Conservation (phyloP, 2,329 filamentous ascomycete species). For the Diplodia corticola region DNA sequence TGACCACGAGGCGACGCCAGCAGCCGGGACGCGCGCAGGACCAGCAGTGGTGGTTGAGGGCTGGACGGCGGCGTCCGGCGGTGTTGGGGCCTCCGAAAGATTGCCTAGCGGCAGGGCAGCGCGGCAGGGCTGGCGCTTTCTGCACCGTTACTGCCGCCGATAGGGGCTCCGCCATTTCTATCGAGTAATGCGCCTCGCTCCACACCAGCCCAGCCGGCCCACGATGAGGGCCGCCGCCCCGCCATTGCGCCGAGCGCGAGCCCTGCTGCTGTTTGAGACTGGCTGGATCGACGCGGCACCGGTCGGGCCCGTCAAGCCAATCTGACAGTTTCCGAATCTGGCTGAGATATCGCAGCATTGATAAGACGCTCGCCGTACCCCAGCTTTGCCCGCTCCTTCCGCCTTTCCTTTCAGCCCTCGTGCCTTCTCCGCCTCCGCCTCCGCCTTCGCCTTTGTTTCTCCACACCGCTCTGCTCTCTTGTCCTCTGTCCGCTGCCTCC, state of each 20-base stretch:
- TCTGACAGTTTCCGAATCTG: constrained; percentile 20
- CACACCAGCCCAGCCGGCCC: constrained; percentile 6
- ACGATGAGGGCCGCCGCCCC: constrained; percentile 6
- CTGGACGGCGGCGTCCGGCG: not conserved
- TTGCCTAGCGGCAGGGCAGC: constrained; percentile 9
- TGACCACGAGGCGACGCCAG: not conserved
- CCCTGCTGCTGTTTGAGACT: not conserved
- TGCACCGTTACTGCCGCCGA: not conserved
- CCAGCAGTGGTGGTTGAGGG: not conserved
- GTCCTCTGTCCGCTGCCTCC: constrained; percentile 19
- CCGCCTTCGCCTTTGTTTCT: constrained; percentile 20
- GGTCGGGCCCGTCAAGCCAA: constrained; percentile 16
- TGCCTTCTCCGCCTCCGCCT: not conserved
- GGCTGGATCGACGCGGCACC: constrained; percentile 5
- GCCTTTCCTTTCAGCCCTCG: not conserved
- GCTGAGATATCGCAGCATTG: constrained; percentile 19
- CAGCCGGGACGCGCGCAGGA: not conserved
- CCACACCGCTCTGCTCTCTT: constrained; percentile 31
- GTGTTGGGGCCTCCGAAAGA: constrained; percentile 5
- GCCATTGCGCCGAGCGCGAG: constrained; percentile 7
- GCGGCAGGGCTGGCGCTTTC: not conserved
- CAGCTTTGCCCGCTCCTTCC: constrained; percentile 13
- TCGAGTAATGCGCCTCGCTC: constrained; percentile 21
- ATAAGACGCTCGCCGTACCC: constrained; percentile 18
- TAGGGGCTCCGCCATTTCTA: constrained; percentile 18